Base-by-base conservation (phyloP, 306 rosid species). In the Cucurbita ficifolia region DNA sequence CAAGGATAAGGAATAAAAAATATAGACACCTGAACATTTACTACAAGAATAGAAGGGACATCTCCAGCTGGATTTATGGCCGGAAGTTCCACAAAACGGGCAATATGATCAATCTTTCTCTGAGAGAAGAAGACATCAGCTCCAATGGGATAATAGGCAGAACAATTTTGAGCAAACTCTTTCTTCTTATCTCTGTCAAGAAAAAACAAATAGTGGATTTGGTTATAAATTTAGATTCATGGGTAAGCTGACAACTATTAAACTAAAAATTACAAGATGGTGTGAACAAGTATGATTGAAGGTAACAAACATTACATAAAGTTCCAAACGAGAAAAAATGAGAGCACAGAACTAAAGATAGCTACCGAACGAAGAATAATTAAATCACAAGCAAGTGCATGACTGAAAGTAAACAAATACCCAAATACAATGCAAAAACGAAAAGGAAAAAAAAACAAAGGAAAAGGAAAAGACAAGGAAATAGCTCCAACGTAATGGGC, bases 71-170 rank as follows among this genome's bases (percentile, higher is more conserved):
- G 7, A 82, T 82, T 83, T 74, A 85, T 77, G 52, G 83, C 82
- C 49, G 99, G 97, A 82, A 94, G 87, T 85, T 91, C 96, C 60
- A 94, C 85, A 78, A 85, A 91, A n/a, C 99, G 97, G 72, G 97
- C 88, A 79, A 94, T 83, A 57, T 94, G 99, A 80, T 91, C 96
- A 85, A 94, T 80, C 81, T 89, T 94, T 58, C 90, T 87, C 0
- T 67, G 86, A 67, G 95, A 94, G 68, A 86, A 36, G 79, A 94
- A 94, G 72, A 94, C 76, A 73, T 94, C 99, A 42, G 86, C 95
- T 1, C 95, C 96, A 1, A 94, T 77, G 72, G 99, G 97, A 83
- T 85, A 79, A 81, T 81, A 94, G 45, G 99, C 99, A 68, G 97
- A 96, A 19, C 79, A 68, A 54, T 72, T 79, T 33, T 91, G 85